A percentile compares a stretch with the other conserved stretches of the same genome.
Evolutionary conservation across 2,329 filamentous ascomycete genomes (phyloP).

Genomic region (Cordyceps farinosa): DNA sequence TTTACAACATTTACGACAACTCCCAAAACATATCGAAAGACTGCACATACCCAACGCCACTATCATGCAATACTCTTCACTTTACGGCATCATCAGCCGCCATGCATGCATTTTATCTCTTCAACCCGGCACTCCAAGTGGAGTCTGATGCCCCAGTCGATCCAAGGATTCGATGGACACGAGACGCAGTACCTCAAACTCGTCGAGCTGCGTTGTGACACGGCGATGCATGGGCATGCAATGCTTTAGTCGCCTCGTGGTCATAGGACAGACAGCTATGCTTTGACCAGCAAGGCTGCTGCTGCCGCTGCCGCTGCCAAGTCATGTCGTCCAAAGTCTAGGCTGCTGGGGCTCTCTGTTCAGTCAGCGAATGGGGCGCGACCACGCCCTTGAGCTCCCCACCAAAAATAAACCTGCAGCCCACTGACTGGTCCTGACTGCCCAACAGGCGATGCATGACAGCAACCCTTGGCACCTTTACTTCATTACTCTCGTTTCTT

Average conservation of each 20-base stretch:
- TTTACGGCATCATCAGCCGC: not conserved
- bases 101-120: not conserved
- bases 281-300: not conserved
- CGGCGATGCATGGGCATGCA: not conserved
- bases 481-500: not conserved
- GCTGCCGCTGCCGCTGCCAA: not conserved
- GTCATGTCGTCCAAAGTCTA: constrained; percentile 4
- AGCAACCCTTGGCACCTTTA: not conserved
- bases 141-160: not conserved
- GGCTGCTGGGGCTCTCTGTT: not conserved
- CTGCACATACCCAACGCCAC: not conserved
- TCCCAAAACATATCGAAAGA: not conserved
- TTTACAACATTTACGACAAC: constrained; percentile 23
- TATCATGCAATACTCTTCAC: not conserved
- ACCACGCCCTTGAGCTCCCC: constrained; percentile 15
- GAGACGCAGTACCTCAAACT: constrained; percentile 2
- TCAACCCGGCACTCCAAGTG: constrained; percentile 5
- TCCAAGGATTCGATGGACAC: not conserved
- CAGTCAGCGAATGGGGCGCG: constrained; percentile 13
- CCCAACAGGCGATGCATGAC: constrained; percentile 14
- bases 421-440: not conserved
- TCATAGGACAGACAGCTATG: not conserved
- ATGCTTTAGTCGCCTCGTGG: not conserved
- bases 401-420: constrained; percentile 20
- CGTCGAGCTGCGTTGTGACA: not conserved